Base-by-base conservation (phyloP, 176 grass and related monocot genomes). In the Juncus effusus region DNA sequence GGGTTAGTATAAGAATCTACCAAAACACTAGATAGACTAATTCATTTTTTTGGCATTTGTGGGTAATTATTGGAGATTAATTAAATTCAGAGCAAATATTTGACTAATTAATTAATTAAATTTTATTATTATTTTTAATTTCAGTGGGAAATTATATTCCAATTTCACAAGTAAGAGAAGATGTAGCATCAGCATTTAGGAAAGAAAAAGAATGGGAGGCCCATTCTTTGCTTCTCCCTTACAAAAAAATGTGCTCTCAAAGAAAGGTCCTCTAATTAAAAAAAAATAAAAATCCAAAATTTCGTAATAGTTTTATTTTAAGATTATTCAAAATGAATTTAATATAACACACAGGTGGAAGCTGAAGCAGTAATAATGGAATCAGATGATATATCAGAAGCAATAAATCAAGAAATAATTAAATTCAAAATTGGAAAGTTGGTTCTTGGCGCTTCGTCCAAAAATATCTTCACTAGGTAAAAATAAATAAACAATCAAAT, bases 121-220 rank as follows among this genome's bases (percentile, higher is more conserved):
- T 54, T 15, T 59, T 57, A 9, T 8, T 28, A 51, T 10, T 19
- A 19, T 5, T 16, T 49, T 74, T 74, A 6, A 57, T 69, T 16
- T 49, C 78, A 95, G 90, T 95, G 90, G 90, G 90, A 5, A 95
- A 95, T 62, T 77, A 79, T 67, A 70, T 95, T 65, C 90, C 90
- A 45, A 73, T 95, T 19, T 86, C 86, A 15, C 73, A 86, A 75
- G 90, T 89, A 49, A 77, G 86, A 10, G 86, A 95, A 13, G 90
- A 95, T 0, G 83, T 95, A 11, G 86, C 82, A 16, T 74, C 77
- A 35, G 90, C 90, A 3, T 89, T 86, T 66, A 79, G 11, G 59
- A 83, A 89, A 73, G 90, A 95, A 62, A 62, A 63, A 42, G 86
- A 95, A 78, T 89, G 90, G 90, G 77, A 81, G 83, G 74, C 82